Conservation (phyloP, 2,329 filamentous ascomycete species). For the Epichloe aotearoae region DNA sequence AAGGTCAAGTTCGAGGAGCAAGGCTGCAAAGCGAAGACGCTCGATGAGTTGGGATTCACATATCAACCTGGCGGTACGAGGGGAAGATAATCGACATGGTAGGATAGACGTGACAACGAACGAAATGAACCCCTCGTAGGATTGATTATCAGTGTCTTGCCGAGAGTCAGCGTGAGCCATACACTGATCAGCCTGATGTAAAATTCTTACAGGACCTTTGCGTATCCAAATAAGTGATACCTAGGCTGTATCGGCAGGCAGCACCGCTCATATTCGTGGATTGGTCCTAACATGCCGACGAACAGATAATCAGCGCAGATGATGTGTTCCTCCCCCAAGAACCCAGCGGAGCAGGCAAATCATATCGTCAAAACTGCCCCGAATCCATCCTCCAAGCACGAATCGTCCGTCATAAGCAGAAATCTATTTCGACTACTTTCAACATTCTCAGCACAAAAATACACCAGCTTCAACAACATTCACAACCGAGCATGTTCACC, state of each 20-base stretch:
- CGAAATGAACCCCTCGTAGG: not conserved
- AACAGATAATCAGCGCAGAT: not conserved
- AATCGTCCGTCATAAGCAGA: too few species aligned
- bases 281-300: not conserved
- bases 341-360: too few species aligned
- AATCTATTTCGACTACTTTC: too few species aligned
- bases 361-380: too few species aligned
- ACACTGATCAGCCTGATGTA: not conserved
- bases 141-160: not conserved
- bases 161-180: not conserved
- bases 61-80: conserved; percentile 24
- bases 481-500: too few species aligned
- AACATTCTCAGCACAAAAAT: too few species aligned
- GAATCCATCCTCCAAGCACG: too few species aligned
- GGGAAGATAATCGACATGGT: too few species aligned
- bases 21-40: conserved; percentile 49
- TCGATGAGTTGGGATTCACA: conserved; percentile 61
- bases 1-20: conserved; percentile 56
- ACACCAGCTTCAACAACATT: too few species aligned
- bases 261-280: not conserved
- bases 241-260: not conserved
- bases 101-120: too few species aligned
- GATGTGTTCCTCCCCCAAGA: not conserved
- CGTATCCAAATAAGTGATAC: not conserved
- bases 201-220: not conserved